A percentile compares a stretch with the other conserved stretches of the same genome.
These are phyloP conservation scores for Hordeum pubiflorum DNA, from an alignment of 202 grass and related monocot species.

Conservation along the genomic window DNA sequence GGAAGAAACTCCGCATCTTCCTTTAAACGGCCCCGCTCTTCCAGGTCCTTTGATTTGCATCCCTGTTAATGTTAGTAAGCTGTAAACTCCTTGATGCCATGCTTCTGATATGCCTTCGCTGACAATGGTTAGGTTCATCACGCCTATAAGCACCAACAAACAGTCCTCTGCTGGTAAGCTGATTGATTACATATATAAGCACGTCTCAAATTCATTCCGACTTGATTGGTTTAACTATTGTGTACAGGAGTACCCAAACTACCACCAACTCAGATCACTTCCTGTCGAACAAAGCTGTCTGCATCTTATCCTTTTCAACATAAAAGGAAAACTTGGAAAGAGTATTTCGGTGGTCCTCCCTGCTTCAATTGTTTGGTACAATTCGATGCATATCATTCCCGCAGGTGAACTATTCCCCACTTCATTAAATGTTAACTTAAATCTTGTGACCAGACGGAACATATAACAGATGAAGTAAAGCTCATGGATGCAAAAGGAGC, in stretches of 20 bases:
- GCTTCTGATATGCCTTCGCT: constrained; percentile 38
- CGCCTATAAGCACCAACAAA: constrained; percentile 61
- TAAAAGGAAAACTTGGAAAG: constrained; percentile 57
- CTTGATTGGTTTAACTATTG: constrained; percentile 26
- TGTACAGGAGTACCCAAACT: constrained; percentile 57
- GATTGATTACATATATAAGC: constrained; percentile 5
- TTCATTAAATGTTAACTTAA: constrained; percentile 22
- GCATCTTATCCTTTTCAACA: constrained; percentile 61
- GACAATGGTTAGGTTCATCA: constrained; percentile 61
- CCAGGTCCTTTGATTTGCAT: constrained; percentile 62
- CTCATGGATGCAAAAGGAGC: constrained; percentile 65
- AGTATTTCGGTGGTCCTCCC: constrained; percentile 60
- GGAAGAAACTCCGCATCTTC: constrained; percentile 60
- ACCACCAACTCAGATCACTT: constrained; percentile 46
- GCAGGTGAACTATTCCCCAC: constrained; percentile 8
- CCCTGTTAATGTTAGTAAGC: constrained; percentile 38
- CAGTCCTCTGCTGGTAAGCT: constrained; percentile 40
- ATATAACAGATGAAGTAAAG: constrained; percentile 58
- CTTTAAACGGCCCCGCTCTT: constrained; percentile 80
- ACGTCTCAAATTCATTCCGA: constrained; percentile 21
- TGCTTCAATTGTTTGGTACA: constrained; percentile 46
- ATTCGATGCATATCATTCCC: constrained; percentile 25
- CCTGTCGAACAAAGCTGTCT: constrained; percentile 43
- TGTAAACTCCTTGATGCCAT: constrained; percentile 38
- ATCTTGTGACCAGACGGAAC: constrained; percentile 33